Evolutionary conservation across 345 rosid genomes (phyloP), one percentile per base, ranked within the genome.

Genomic region (Aethionema arabicum): DNA sequence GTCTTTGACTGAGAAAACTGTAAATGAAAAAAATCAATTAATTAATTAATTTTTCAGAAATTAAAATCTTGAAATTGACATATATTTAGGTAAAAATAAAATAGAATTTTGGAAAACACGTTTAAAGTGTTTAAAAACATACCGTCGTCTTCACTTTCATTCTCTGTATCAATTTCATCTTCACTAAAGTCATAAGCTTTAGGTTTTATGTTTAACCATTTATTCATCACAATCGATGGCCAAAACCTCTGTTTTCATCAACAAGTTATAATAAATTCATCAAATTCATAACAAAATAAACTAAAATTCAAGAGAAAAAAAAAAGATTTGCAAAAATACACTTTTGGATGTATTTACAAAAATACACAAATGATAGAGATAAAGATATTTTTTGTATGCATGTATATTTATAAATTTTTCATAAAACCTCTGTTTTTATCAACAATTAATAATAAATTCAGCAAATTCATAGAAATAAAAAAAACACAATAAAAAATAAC

Each of bases 171-270:
- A 7, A 69, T 76, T 78, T 95, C 99, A 43, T 95, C 99, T 70
- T 87, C 99, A 31, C 99, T 95, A 73, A 95, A 95, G 64, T 95
- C 99, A 53, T 72, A 62, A 13, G 67, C 79, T 79, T 80, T 79
- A 0, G 97, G 99, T 76, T 82, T 82, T 68, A 88, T 88, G 67
- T 95, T 95, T 15, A 95, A 39, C 99, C 99, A 95, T 72, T 90
- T 95, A 81, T 90, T 95, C 96, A 95, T 83, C 61, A 95, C 87
- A 77, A 84, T 70, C 40, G 98, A 93, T 45, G 96, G 96, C 96
- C 96, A 88, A 68, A 90, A 95, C 16, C 77, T 81, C 95, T 95
- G 79, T 72, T 71, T 63, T 13, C 9, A 58, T 5, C 11, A 53
- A 49, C 48, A 27, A 12, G 41, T 59, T 29, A 58, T 38, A 38